Conservation (phyloP, 1,284 basidiomycete species). For the Polyporus tsugae region DNA sequence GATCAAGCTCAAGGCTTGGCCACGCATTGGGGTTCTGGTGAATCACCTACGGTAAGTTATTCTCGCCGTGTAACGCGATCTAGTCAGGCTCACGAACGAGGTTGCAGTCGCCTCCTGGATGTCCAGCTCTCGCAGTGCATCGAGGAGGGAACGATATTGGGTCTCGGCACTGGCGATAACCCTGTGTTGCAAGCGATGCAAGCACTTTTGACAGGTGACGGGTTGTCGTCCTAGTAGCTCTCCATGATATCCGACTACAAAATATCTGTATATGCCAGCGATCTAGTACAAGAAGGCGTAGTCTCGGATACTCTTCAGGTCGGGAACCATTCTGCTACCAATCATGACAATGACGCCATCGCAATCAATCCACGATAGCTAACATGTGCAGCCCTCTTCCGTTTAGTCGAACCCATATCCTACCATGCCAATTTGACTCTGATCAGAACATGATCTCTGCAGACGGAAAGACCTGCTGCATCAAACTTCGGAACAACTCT, state of each 20-base stretch:
- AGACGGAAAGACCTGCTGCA: not conserved
- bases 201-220: conserved; percentile 71
- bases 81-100: not conserved
- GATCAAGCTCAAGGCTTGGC: conserved; percentile 83
- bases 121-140: conserved; percentile 69
- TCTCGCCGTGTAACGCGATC: conserved; percentile 22
- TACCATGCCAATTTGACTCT: not conserved
- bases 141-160: conserved; percentile 59
- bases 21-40: conserved; percentile 89
- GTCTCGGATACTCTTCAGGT: not conserved
- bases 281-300: not conserved
- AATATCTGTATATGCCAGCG: not conserved
- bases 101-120: conserved; percentile 69
- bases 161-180: conserved; percentile 51
- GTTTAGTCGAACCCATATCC: not conserved
- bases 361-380: no score
- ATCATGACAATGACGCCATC: no score
- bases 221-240: conserved; percentile 41
- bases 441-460: not conserved
- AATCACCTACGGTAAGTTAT: conserved; percentile 81
- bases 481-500: not conserved
- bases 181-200: conserved; percentile 76
- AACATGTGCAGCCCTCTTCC: not conserved
- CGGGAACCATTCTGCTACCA: no score
- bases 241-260: not conserved